Evolutionary conservation across 208 protist species (phyloP).

Genomic region (Herpetomonas samuelpessoai): DNA sequence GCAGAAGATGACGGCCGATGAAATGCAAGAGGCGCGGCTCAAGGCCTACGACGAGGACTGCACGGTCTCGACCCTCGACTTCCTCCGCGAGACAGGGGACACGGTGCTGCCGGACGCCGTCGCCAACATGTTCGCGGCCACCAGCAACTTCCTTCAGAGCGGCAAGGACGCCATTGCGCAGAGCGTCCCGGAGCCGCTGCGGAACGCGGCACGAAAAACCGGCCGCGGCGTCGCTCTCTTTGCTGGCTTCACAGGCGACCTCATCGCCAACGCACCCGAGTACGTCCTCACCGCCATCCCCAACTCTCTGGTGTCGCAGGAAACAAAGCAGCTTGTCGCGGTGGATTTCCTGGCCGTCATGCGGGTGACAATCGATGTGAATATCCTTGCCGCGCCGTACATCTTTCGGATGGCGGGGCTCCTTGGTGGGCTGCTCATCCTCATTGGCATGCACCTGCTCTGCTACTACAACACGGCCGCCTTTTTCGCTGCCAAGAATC

Average conservation of each 20-base stretch:
- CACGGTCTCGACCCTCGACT: constrained; percentile 25
- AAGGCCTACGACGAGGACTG: constrained; percentile 15
- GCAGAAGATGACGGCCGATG: constrained; percentile 19
- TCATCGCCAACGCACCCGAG: constrained; percentile 21
- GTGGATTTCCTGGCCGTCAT: constrained; percentile 31
- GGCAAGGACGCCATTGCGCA: constrained; percentile 21
- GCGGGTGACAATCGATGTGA: constrained; percentile 28
- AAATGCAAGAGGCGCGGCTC: constrained; percentile 29
- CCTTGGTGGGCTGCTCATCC: constrained; percentile 26
- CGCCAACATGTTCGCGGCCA: constrained; percentile 27
- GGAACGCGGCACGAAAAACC: constrained; percentile 10
- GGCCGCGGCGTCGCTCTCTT: constrained; percentile 20
- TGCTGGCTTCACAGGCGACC: constrained; percentile 26
- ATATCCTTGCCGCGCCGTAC: constrained; percentile 41
- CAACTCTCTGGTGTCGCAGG: constrained; percentile 22
- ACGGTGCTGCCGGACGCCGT: constrained; percentile 31
- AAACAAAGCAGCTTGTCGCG: constrained; percentile 41
- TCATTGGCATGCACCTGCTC: constrained; percentile 14
- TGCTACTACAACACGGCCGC: constrained; percentile 32
- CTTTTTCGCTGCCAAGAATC: constrained; percentile 35
- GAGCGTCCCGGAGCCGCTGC: constrained; percentile 24
- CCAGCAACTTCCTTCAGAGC: constrained; percentile 19
- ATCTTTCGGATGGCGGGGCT: constrained; percentile 34
- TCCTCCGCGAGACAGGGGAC: constrained; percentile 23
- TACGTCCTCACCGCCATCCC: constrained; percentile 30